phyloP scores from a whole-genome alignment of 192 early-diverging fungal genomes.

The Geosiphon pyriformis region DNA sequence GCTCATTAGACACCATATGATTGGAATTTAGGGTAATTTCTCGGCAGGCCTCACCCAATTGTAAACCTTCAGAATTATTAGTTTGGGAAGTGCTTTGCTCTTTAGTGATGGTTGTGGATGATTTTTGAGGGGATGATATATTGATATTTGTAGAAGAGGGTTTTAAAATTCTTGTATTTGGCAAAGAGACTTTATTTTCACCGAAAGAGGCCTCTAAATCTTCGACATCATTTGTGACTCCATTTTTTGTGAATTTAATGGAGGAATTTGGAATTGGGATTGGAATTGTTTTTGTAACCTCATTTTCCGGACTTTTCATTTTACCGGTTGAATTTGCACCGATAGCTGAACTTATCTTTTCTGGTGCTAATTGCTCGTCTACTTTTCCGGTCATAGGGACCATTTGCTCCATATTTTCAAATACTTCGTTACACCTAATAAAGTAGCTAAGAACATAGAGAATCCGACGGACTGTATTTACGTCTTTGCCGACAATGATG shows the following conservation, averaged over 20 bases:
- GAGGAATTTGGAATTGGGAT: neutral
- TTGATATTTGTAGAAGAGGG: no score
- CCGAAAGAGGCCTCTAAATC: neutral
- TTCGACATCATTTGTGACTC: neutral
- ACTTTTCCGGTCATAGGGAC: neutral
- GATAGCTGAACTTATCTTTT: neutral
- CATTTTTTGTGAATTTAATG: neutral
- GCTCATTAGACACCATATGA: neutral
- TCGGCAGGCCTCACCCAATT: neutral
- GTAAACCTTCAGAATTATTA: neutral
- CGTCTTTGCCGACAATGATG: slow-evolving; percentile 45
- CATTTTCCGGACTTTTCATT: neutral
- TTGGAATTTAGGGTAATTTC: neutral
- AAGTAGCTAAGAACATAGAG: slow-evolving; percentile 52
- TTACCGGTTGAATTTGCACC: neutral
- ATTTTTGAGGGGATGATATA: neutral
- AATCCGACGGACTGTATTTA: slow-evolving; percentile 42
- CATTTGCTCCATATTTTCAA: slow-evolving; percentile 32
- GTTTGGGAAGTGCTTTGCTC: neutral
- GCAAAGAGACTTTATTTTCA: no score
- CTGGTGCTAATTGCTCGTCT: neutral
- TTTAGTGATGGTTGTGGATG: neutral
- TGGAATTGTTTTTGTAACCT: neutral
- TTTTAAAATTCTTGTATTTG: no score
- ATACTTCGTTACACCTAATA: slow-evolving; percentile 56